Evolutionary conservation across 148 eudicot genomes (phyloP).

Genomic region (Oxyria digyna): DNA sequence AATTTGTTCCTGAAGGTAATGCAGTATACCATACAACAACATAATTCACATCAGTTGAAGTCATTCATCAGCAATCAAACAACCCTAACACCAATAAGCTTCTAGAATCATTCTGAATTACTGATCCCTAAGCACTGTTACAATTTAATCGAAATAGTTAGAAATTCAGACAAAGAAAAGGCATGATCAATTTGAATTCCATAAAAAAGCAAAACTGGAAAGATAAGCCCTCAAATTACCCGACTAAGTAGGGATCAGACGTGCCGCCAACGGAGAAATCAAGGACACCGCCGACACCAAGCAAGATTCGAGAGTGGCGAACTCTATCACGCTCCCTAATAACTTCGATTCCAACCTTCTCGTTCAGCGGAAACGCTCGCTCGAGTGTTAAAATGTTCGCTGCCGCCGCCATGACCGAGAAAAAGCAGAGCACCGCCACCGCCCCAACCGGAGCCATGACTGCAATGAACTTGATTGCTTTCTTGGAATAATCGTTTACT

Average conservation of each 20-base stretch:
- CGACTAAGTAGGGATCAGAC: constrained; percentile 65
- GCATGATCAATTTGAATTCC: not conserved
- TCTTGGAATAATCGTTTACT: not conserved
- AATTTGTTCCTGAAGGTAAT: not conserved
- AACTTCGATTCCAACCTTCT: constrained; percentile 44
- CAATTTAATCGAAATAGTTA: not conserved
- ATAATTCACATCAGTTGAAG: not conserved
- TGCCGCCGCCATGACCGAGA: constrained; percentile 23
- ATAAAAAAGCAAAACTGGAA: not conserved
- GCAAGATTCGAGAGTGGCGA: constrained; percentile 60
- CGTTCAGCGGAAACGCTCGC: constrained; percentile 52
- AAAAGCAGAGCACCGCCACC: constrained; percentile 13
- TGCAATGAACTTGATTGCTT: constrained; percentile 8
- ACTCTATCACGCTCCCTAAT: constrained; percentile 47
- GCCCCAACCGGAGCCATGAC: constrained; percentile 18
- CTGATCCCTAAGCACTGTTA: not conserved
- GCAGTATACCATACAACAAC: not conserved
- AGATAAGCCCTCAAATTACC: constrained; percentile 26
- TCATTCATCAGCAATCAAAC: not conserved
- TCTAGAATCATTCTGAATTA: not conserved
- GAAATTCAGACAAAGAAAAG: not conserved
- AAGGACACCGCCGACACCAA: constrained; percentile 52
- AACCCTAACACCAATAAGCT: not conserved
- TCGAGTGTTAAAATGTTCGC: constrained; percentile 38
- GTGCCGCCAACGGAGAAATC: constrained; percentile 61